Evolutionary conservation across 2,329 filamentous ascomycete species (phyloP).

Genomic region (Lasiodiplodia sp.): DNA sequence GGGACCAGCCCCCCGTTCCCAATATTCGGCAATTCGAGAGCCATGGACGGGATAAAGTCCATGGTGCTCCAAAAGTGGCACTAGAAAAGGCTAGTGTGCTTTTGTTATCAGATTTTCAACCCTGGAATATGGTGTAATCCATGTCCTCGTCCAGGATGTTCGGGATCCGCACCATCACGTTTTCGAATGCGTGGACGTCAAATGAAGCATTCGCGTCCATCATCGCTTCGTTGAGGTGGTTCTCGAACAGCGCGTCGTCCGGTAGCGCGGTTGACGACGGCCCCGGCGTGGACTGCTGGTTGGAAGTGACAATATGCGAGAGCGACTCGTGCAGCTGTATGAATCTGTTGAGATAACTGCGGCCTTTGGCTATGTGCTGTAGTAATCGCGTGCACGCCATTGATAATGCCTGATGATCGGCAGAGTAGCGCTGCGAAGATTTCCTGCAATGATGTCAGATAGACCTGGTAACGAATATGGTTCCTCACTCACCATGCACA

Average conservation of each 20-base stretch:
- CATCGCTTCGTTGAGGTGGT: not conserved
- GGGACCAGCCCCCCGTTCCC: too few species aligned
- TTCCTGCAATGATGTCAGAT: not conserved
- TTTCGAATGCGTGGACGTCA: not conserved
- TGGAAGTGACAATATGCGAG: not conserved
- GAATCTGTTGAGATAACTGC: not conserved
- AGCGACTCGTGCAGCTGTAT: constrained; percentile 1
- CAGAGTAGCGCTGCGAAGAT: not conserved
- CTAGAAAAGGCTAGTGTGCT: not conserved
- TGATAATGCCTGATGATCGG: not conserved
- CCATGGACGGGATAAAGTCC: too few species aligned
- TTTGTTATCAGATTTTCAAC: not conserved
- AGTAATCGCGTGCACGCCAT: not conserved
- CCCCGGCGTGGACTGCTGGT: not conserved
- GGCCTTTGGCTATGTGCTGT: constrained; percentile 1
- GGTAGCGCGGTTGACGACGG: not conserved
- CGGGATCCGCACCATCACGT: not conserved
- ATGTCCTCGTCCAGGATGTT: not conserved
- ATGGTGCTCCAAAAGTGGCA: too few species aligned
- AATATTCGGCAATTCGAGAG: too few species aligned
- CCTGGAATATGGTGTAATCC: not conserved
- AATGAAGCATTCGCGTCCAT: not conserved
- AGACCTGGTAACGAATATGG: not conserved
- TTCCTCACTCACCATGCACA: constrained; percentile 1
- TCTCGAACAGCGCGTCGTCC: not conserved